Percentiles rank a stretch among this genome's conserved stretches.
Conservation (phyloP, 495 filamentous ascomycete species). For the Lepraria neglecta region DNA sequence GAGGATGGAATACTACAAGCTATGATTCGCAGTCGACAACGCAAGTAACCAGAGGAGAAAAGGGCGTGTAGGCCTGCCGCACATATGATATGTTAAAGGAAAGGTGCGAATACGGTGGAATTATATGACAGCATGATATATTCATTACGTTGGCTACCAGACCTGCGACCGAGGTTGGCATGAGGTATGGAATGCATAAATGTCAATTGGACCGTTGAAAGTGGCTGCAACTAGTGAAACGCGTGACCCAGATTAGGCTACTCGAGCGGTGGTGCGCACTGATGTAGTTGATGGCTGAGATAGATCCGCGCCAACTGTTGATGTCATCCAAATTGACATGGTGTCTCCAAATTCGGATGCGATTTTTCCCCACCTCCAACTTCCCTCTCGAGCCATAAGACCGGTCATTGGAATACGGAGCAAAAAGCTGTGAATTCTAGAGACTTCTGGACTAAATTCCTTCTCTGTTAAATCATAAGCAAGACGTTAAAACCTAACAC, state of each 20-base stretch:
- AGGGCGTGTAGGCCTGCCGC: neutral
- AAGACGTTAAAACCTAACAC: no score
- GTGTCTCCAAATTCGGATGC: neutral
- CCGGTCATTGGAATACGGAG: neutral
- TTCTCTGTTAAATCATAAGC: no score
- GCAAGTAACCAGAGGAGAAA: neutral
- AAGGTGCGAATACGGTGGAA: neutral
- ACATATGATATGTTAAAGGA: neutral
- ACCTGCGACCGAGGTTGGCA: conserved; percentile 1
- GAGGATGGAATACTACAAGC: neutral
- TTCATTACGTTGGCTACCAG: neutral
- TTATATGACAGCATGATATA: conserved; percentile 4
- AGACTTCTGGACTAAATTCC: no score
- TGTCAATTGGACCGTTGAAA: neutral
- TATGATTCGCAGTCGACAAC: neutral
- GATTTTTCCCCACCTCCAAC: neutral
- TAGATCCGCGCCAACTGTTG: conserved; percentile 6
- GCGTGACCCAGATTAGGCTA: neutral
- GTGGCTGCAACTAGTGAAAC: conserved; percentile 2
- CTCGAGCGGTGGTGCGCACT: neutral
- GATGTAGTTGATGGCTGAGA: neutral
- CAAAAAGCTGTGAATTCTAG: no score
- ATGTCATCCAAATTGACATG: conserved; percentile 1
- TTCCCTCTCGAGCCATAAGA: neutral
- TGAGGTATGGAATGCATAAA: neutral